Evolutionary conservation across 306 rosid species (phyloP), one percentile per base, ranked within the genome.

Genomic region (Carpinus viminea): DNA sequence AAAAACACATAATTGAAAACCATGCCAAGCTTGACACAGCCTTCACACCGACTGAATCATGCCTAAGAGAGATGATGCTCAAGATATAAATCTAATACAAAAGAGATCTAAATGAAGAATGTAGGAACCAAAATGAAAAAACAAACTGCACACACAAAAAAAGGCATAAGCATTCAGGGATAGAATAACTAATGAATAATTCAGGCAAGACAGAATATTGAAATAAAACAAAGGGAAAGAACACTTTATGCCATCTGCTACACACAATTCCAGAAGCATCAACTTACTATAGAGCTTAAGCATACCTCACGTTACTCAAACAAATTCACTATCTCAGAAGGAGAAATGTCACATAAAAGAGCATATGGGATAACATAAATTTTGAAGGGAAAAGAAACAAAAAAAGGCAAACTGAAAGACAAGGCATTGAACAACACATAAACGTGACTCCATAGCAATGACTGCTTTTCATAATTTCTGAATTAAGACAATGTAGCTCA

Each of bases 401-500:
- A 1, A 71, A 78, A 56, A 46, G 56, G 56, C 68, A 79, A 75
- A 75, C 60, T 73, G 60, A 11, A 13, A 24, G 61, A 70, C 77
- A 74, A 34, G 53, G 53, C 10, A 53, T 16, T 62, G 45, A 74
- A 74, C 34, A 20, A 24, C 45, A 62, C 12, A 65, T 28, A 52
- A 75, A 46, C 78, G 70, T 66, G 59, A 62, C 54, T 68, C 69
- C 72, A 47, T 43, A 71, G 69, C 61, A 80, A 60, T 78, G 51
- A 55, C 24, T 6, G 17, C 12, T 57, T 57, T 51, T 41, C 48
- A 77, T 46, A 79, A 55, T 54, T 56, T 53, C 75, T 62, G 80
- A 34, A 50, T 12, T 36, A 81, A 50, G 69, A 45, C 51, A 88
- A 74, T 78, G 75, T 68, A 55, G 53, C 76, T 74, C 78, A 96